Evolutionary conservation across 192 early-diverging fungal genomes (phyloP), one percentile per base, ranked within the genome.

Genomic region (Lobosporangium transversale): DNA sequence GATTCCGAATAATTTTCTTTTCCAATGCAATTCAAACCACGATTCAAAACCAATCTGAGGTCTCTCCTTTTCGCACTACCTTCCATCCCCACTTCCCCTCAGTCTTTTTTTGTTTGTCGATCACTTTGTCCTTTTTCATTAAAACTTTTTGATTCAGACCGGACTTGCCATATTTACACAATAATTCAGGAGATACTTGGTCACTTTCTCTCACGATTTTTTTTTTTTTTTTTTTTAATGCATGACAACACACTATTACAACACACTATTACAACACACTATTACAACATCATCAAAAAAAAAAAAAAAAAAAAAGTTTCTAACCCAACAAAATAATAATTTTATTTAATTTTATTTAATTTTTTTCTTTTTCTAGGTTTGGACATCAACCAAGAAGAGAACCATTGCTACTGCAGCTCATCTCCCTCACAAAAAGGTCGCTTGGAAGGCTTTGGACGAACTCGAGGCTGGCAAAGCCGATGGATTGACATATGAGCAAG

Each of bases 401-500:
- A 99, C 98, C 2, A 91, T 93, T 70, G 93, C 98, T 54, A 99
- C 97, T 0, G 93, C 89, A 6, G 83, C 81, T 12, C 71, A 89
- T 37, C 71, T 99, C 23, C 80, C 86, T 7, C 94, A 93, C 80
- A 91, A 93, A 53, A 95, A 97, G 62, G 80, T 97, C 56, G 89
- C 91, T 58, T 99, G 97, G 96, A 98, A 99, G 79, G 94, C 93
- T 50, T 80, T 99, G 62, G 98, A 99, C 80, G 98, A 99, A 80
- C 80, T 99, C 40, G 94, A 98, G 66, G 92, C 94, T 9, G 97
- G 98, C 10, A 90, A 94, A 18, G 99, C 97, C 80, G 98, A 99
- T 85, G 96, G 93, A 15, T 83, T 98, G 68, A 99, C 98, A 20
- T 99, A 99, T 79, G 97, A 99, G 63, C 95, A 99, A 63, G 97